phyloP scores from a whole-genome alignment of 116 monocot species.

The Papilionanthe hybrid region DNA sequence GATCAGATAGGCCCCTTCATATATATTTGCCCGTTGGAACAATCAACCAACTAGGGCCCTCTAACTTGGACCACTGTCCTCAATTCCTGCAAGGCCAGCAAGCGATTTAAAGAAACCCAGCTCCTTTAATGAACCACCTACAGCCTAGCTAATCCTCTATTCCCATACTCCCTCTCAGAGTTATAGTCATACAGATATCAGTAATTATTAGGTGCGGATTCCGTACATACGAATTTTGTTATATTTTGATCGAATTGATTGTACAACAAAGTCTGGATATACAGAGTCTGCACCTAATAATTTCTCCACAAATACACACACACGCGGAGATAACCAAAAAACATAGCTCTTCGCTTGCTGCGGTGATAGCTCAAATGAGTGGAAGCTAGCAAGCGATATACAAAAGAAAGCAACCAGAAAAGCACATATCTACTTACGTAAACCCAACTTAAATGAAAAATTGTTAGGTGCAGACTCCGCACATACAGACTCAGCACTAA shows the following conservation, averaged over 20 bases:
- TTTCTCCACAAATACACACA: neutral
- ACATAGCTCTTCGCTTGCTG: neutral
- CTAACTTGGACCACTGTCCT: neutral
- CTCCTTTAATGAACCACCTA: neutral
- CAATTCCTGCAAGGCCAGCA: neutral
- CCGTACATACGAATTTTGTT: no score
- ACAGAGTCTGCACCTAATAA: no score
- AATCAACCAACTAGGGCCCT: neutral
- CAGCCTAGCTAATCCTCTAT: neutral
- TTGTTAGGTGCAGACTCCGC: no score
- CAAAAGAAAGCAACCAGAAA: neutral
- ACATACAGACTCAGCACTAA: no score
- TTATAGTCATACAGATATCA: no score
- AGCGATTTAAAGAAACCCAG: slow-evolving; percentile 1
- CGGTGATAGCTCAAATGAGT: neutral
- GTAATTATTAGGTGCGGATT: no score
- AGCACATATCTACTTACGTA: neutral
- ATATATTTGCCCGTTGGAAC: neutral
- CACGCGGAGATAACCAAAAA: slow-evolving; percentile 6
- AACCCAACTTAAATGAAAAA: neutral
- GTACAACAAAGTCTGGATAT: no score
- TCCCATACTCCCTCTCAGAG: no score
- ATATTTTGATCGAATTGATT: no score
- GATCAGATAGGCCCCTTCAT: neutral
- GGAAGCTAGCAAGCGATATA: neutral